Evolutionary conservation across 2,329 filamentous ascomycete genomes (phyloP).

Genomic region (Diaporthe caulivora): DNA sequence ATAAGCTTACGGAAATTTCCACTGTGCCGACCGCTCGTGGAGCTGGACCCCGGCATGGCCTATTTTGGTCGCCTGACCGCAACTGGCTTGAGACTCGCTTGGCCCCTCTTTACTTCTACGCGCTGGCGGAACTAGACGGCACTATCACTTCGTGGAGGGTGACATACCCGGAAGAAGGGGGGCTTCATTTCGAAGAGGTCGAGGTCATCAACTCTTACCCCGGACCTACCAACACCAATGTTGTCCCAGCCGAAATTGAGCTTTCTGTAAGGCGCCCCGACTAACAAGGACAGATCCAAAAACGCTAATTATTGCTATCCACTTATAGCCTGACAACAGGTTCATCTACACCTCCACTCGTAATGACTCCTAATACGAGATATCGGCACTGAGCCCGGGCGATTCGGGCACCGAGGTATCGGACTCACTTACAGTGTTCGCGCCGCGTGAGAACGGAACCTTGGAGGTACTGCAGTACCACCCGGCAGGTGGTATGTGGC

Average conservation of each 20-base stretch:
- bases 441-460: neutral
- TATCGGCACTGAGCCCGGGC: neutral
- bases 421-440: neutral
- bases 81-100: neutral
- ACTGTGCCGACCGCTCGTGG: constrained; percentile 7
- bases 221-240: neutral
- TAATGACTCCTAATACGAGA: neutral
- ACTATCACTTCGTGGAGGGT: constrained; percentile 1
- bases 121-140: neutral
- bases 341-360: neutral
- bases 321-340: neutral
- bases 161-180: neutral
- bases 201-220: constrained; percentile 6
- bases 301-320: neutral
- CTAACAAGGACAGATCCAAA: neutral
- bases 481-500: neutral
- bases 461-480: constrained; percentile 4
- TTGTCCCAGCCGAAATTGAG: neutral
- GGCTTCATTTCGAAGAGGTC: neutral
- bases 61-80: neutral
- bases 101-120: neutral
- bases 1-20: neutral
- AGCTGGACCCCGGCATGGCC: constrained; percentile 1
- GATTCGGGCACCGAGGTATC: neutral
- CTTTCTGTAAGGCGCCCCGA: neutral